These are phyloP conservation scores for Boletus sensibilis DNA, from an alignment of 768 basidiomycete species.

Conservation along the genomic window DNA sequence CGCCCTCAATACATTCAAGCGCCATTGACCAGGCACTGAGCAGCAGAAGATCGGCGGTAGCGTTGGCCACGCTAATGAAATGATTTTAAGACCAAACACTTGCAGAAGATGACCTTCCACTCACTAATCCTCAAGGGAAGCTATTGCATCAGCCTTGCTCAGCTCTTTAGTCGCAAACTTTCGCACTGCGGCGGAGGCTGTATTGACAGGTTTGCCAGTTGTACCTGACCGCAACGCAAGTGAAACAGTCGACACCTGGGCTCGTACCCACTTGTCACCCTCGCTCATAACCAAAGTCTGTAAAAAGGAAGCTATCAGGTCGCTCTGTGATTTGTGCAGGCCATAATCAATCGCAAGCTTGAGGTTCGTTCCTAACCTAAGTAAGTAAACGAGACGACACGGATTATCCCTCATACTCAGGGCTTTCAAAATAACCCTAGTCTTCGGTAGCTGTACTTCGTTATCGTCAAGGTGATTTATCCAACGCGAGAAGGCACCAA, in stretches of 20 bases:
- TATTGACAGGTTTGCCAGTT: constrained; percentile 69
- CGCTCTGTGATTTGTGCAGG: constrained; percentile 73
- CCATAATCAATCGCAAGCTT: constrained; percentile 92
- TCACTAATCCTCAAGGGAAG: constrained; percentile 87
- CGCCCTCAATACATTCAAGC: constrained; percentile 54
- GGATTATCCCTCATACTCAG: constrained; percentile 68
- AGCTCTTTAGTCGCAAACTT: constrained; percentile 87
- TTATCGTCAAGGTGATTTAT: constrained; percentile 85
- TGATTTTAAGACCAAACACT: not conserved
- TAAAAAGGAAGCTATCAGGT: constrained; percentile 88
- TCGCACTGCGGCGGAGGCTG: constrained; percentile 73
- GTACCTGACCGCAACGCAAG: constrained; percentile 68
- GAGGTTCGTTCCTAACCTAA: constrained; percentile 72
- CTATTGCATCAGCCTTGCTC: constrained; percentile 73
- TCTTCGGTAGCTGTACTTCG: constrained; percentile 67
- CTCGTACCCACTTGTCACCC: constrained; percentile 86
- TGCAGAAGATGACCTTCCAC: constrained; percentile 28
- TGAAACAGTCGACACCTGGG: constrained; percentile 64
- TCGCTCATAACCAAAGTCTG: constrained; percentile 97
- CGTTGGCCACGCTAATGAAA: constrained; percentile 73
- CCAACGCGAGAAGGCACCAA: constrained; percentile 90
- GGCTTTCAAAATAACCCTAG: constrained; percentile 71
- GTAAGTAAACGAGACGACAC: constrained; percentile 75
- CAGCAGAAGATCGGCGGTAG: constrained; percentile 79
- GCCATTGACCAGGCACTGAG: constrained; percentile 78